Conservation (phyloP, 805 yeast species). For the Candida silvatica region DNA sequence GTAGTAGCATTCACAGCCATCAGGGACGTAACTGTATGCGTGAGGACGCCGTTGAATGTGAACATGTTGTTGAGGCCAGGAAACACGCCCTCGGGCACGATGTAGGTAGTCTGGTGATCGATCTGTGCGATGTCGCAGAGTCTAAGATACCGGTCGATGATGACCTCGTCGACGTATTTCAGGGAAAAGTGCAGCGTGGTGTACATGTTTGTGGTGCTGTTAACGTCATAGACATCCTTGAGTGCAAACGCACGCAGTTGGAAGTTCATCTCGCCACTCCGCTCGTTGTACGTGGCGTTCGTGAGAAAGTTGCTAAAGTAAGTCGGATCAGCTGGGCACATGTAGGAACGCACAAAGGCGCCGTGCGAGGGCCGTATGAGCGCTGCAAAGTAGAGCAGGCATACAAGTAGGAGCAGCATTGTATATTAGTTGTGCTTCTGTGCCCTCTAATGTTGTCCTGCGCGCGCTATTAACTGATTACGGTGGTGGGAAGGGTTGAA, state of each 20-base stretch:
- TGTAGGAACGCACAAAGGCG: conserved; percentile 1
- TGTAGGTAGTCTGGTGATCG: conserved; percentile 11
- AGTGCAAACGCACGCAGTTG: conserved; percentile 13
- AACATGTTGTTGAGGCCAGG: conserved; percentile 4
- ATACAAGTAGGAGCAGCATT: conserved; percentile 1
- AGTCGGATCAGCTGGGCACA: not conserved
- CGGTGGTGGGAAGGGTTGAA: no score
- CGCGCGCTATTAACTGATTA: no score
- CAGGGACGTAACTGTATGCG: conserved; percentile 1
- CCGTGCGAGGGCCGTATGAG: not conserved
- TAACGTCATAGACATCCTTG: conserved; percentile 31
- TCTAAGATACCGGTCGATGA: conserved; percentile 31
- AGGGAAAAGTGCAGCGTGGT: conserved; percentile 40
- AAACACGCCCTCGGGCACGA: conserved; percentile 10
- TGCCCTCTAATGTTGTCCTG: not conserved
- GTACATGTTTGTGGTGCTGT: conserved; percentile 34
- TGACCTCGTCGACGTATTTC: conserved; percentile 33
- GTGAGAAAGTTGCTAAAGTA: conserved; percentile 12
- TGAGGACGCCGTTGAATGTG: conserved; percentile 1
- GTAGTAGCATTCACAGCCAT: not conserved
- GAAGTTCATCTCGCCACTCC: conserved; percentile 8
- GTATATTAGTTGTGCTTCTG: no score
- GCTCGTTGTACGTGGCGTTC: conserved; percentile 12
- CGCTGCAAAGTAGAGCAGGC: conserved; percentile 1
- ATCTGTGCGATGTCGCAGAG: conserved; percentile 29